A percentile compares a stretch with the other conserved stretches of the same genome.
Evolutionary conservation across 2,329 filamentous ascomycete species (phyloP).

Genomic region (Chaetomiaceae sp.): DNA sequence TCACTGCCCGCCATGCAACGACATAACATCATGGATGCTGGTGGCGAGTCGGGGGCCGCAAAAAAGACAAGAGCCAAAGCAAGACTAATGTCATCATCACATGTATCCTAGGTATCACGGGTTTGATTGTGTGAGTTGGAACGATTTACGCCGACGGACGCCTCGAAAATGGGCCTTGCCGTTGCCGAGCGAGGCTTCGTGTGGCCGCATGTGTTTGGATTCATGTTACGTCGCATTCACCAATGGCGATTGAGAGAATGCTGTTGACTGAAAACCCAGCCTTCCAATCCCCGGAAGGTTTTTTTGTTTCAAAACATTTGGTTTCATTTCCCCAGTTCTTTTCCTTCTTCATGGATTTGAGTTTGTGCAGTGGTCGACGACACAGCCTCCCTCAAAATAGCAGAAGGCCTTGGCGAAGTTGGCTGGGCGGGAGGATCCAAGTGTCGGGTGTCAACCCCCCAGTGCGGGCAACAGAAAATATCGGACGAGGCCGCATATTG

Average conservation of each 20-base stretch:
- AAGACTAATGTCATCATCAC: too few species aligned
- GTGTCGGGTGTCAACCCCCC: too few species aligned
- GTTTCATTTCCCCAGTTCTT: neutral
- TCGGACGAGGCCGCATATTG: too few species aligned
- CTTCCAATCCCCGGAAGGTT: neutral
- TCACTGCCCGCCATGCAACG: neutral
- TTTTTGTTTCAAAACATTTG: slow-evolving; percentile 12
- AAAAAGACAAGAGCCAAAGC: neutral
- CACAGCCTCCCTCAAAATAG: slow-evolving; percentile 28
- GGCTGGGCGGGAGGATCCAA: too few species aligned
- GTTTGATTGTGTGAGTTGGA: too few species aligned
- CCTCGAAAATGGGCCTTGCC: slow-evolving; percentile 9
- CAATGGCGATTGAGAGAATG: slow-evolving; percentile 24
- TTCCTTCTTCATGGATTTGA: too few species aligned
- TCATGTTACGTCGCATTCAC: slow-evolving; percentile 5
- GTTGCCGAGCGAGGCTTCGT: slow-evolving; percentile 13
- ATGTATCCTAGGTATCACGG: too few species aligned
- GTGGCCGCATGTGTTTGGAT: slow-evolving; percentile 15
- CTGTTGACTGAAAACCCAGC: slow-evolving; percentile 26
- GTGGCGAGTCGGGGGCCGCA: neutral
- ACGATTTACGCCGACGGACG: too few species aligned
- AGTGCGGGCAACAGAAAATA: too few species aligned
- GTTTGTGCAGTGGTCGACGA: too few species aligned
- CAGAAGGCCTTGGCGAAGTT: slow-evolving; percentile 1
- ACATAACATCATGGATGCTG: neutral